Evolutionary conservation across 75 land plant genomes (phyloP).

Genomic region (Pinus taeda): DNA sequence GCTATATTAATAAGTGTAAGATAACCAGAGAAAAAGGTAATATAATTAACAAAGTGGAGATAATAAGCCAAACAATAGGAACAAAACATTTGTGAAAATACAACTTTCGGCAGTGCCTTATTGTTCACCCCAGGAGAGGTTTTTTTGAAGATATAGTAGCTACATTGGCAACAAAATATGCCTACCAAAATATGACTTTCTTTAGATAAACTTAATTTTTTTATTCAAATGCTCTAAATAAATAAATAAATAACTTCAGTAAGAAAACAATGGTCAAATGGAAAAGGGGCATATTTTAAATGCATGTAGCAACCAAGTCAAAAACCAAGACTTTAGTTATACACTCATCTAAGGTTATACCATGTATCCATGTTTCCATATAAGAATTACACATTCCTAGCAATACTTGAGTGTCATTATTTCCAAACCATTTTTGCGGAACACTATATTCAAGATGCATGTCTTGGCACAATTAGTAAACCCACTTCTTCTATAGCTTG

Average conservation of each 20-base stretch:
- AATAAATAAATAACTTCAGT: neutral
- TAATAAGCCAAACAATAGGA: neutral
- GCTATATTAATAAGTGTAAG: neutral
- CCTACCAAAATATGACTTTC: conserved; percentile 47
- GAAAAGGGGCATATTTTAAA: neutral
- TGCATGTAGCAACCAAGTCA: neutral
- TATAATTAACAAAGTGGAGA: neutral
- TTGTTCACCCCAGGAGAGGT: conserved; percentile 78
- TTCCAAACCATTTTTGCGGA: too few relatives aligned
- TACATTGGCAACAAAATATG: conserved; percentile 70
- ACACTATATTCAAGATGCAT: too few relatives aligned
- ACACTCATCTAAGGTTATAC: neutral
- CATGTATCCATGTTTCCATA: too few relatives aligned
- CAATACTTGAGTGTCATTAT: too few relatives aligned
- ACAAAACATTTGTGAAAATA: conserved; percentile 22
- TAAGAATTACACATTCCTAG: too few relatives aligned
- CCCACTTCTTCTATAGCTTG: too few relatives aligned
- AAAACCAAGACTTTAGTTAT: neutral
- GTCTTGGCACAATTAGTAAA: too few relatives aligned
- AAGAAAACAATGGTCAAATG: neutral
- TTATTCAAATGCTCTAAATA: too few relatives aligned
- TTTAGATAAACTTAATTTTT: neutral
- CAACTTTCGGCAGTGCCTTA: conserved; percentile 75
- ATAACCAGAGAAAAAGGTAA: neutral
- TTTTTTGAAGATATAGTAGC: conserved; percentile 72